A percentile compares a stretch with the other conserved stretches of the same genome.
Evolutionary conservation across 2,329 filamentous ascomycete genomes (phyloP).

Genomic region (Alternaria sp.): DNA sequence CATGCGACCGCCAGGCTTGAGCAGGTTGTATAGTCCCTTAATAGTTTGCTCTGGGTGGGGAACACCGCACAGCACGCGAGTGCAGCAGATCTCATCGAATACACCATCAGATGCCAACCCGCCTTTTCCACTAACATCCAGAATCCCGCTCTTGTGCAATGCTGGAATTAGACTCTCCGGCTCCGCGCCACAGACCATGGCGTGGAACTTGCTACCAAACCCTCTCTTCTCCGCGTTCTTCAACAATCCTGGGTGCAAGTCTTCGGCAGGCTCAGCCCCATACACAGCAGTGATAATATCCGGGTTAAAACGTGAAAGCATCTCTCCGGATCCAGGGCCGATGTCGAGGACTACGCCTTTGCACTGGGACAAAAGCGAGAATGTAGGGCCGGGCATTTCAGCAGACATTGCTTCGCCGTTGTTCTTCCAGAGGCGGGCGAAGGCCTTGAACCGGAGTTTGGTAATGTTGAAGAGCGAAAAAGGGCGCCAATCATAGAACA

Average conservation of each 20-base stretch:
- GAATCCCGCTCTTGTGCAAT: constrained; percentile 52
- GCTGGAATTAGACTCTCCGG: constrained; percentile 54
- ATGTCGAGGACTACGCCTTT: constrained; percentile 48
- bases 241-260: constrained; percentile 55
- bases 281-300: constrained; percentile 57
- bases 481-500: constrained; percentile 37
- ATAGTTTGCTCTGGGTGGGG: constrained; percentile 56
- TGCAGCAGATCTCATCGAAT: constrained; percentile 63
- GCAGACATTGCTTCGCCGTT: constrained; percentile 46
- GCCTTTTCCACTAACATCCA: constrained; percentile 31
- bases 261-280: constrained; percentile 60
- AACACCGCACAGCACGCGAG: constrained; percentile 63
- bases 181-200: constrained; percentile 58
- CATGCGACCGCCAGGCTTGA: constrained; percentile 63
- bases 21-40: constrained; percentile 55
- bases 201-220: constrained; percentile 56
- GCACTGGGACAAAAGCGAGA: constrained; percentile 34
- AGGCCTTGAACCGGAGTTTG: constrained; percentile 40
- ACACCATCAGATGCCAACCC: constrained; percentile 45
- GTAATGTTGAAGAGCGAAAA: constrained; percentile 37
- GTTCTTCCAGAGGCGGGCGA: constrained; percentile 45
- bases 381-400: constrained; percentile 44
- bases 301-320: constrained; percentile 55
- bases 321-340: constrained; percentile 60
- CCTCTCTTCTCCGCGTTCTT: constrained; percentile 50